A percentile compares a stretch with the other conserved stretches of the same genome.
Evolutionary conservation across 352 stramenopile species (phyloP).

Genomic region (Detonula confervacea): DNA sequence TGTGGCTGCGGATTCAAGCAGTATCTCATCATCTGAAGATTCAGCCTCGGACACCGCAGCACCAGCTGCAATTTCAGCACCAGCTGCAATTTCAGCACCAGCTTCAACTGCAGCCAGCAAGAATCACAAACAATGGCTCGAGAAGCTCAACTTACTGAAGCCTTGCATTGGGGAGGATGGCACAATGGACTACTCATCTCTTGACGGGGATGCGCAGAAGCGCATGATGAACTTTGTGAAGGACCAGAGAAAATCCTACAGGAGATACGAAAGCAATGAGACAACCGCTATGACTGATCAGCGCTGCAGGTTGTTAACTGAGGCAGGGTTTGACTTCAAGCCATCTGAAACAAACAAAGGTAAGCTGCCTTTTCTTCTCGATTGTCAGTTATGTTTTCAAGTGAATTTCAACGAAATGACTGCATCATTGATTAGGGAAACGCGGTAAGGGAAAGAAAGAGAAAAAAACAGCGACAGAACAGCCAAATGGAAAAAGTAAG

Average conservation of each 20-base stretch:
- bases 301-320: conserved; percentile 16
- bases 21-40: not conserved
- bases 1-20: conserved; percentile 8
- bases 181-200: conserved; percentile 36
- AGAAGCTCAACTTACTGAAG: conserved; percentile 35
- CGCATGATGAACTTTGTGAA: conserved; percentile 45
- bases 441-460: not conserved
- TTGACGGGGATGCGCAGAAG: conserved; percentile 37
- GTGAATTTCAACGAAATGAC: not conserved
- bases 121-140: conserved; percentile 30
- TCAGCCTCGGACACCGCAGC: not conserved
- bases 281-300: conserved; percentile 32
- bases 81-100: not conserved
- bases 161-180: conserved; percentile 38
- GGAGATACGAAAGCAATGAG: conserved; percentile 28
- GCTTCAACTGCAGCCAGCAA: not conserved
- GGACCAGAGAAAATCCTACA: conserved; percentile 41
- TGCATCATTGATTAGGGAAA: not conserved
- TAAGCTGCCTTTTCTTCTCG: not conserved
- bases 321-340: conserved; percentile 38
- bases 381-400: not conserved
- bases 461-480: not conserved
- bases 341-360: conserved; percentile 29
- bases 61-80: not conserved
- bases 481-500: not conserved